A percentile compares a stretch with the other conserved stretches of the same genome.
Conservation (phyloP, 2,329 filamentous ascomycete genomes). For the Fusarium tjaetaba region DNA sequence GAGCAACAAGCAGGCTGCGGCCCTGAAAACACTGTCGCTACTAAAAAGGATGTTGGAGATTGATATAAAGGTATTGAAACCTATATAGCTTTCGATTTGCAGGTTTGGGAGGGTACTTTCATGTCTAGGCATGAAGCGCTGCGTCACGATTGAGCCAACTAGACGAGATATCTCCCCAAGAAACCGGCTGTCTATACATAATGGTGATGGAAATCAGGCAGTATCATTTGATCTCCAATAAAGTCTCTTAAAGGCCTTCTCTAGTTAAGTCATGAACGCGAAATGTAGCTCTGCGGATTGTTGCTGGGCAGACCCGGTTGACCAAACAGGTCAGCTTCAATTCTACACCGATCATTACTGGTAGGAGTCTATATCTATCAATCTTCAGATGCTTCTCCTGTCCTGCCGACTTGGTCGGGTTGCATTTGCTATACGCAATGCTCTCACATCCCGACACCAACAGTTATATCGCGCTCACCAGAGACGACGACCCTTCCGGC, state of each 20-base stretch:
- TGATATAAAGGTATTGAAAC: rapidly evolving
- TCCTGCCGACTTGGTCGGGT: neutral
- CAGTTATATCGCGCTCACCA: neutral
- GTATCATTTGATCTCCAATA: rapidly evolving
- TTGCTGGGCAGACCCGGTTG: neutral
- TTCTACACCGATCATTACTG: neutral
- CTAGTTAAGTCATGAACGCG: neutral
- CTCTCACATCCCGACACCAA: neutral
- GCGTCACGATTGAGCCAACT: neutral
- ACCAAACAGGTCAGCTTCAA: neutral
- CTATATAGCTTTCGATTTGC: rapidly evolving
- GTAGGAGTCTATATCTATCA: neutral
- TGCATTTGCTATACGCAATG: neutral
- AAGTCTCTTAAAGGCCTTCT: neutral
- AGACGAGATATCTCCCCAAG: neutral
- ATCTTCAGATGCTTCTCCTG: rapidly evolving
- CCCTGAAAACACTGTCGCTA: rapidly evolving
- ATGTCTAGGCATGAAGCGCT: neutral
- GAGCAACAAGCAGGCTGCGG: rapidly evolving
- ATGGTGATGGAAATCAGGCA: rapidly evolving
- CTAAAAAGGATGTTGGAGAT: rapidly evolving
- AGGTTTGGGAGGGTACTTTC: neutral
- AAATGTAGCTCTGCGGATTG: neutral
- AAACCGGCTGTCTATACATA: no score
- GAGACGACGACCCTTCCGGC: neutral